Base-by-base conservation (phyloP, 352 stramenopile genomes). In the Pythium sukuiense region DNA sequence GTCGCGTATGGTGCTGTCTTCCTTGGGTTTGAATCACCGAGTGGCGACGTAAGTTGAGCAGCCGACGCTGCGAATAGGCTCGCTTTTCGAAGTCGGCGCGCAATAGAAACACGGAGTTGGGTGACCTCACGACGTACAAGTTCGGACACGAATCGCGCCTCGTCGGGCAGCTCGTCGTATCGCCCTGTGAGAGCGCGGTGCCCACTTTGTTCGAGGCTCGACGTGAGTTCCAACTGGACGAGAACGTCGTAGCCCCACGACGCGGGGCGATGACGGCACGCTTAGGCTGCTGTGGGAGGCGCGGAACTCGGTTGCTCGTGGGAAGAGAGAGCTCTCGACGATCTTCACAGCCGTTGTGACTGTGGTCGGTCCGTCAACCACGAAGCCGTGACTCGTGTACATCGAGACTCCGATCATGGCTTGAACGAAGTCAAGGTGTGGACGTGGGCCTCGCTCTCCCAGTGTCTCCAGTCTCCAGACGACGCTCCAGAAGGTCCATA, bases 311-410 rank as follows among this genome's bases (percentile, higher is more conserved):
- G 39, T 43, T 8, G 32, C 32, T 35, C 32, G 4, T n/a, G 48
- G 48, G n/a, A 65, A 59, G 1, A 65, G 24, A 26, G 49, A 43
- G 46, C 48, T 56, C 35, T 67, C 61, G 52, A 67, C 53, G 27
- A 61, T 60, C 53, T 61, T 60, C 14, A 61, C 37, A 2, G 60
- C 61, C 9, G 61, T 55, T 0, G 27, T 4, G 11, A 68, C 3
- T n/a, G 43, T 52, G 13, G 16, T 45, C 6, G 29, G n/a, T 7
- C 43, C 45, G 32, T 61, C 55, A 0, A 58, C 41, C n/a, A 69
- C 18, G n/a, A 48, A 56, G 2, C 33, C 45, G 37, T 54, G 14
- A 14, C 33, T 14, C 54, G 52, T 26, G 27, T 63, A 69, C 55
- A 63, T 59, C 3, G 20, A 26, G n/a, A 69, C 54, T 24, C 63